Base-by-base conservation (phyloP, 768 basidiomycete species). In the Tephrocybe sp. region DNA sequence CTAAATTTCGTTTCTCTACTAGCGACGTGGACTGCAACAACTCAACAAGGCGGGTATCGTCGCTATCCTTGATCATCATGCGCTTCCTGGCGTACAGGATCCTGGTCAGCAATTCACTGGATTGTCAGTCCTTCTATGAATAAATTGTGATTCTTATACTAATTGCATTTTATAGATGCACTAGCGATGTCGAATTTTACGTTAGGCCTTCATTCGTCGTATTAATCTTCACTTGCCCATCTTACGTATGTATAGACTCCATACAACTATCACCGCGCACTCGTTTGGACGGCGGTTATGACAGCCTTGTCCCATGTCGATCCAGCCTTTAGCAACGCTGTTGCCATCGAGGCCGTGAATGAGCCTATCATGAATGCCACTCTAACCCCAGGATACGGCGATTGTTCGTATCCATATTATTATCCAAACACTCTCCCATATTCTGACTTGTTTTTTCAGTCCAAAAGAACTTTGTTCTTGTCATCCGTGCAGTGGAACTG, bases 241-340 rank as follows among this genome's bases (percentile, higher is more conserved):
- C 20, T 54, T 33, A 56, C 34, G 17, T 44, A 26, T 17, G 10
- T 32, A 6, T 34, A 87, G 88, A 90, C 84, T 1, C 69, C 72
- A 4, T 71, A 78, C 46, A 92, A 92, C 63, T 92, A 88, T 55
- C 78, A 82, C 52, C 84, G 89, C 5, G 89, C 89, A 6, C 70
- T 92, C 40, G 68, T 84, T n/a, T 92, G 89, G 89, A 82, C 87
- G 0, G 83, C 82, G 11, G 85, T 91, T 16, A 90, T 91, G 84
- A 85, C 89, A 0, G 66, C 77, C 9, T 69, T 92, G 4, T 69
- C 85, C 1, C 89, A 92, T 57, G 66, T 86, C 31, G 84, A 90
- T 61, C 75, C 87, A 5, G 68, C 71, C 35, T 92, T 92, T 59
- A 68, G 58, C 14, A 79, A 72, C 30, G 87, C 86, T 14, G 83